Percentiles rank a stretch among this genome's conserved stretches.
Conservation (phyloP, 805 yeast genomes). For the Lipomyces spencermartinsiae region DNA sequence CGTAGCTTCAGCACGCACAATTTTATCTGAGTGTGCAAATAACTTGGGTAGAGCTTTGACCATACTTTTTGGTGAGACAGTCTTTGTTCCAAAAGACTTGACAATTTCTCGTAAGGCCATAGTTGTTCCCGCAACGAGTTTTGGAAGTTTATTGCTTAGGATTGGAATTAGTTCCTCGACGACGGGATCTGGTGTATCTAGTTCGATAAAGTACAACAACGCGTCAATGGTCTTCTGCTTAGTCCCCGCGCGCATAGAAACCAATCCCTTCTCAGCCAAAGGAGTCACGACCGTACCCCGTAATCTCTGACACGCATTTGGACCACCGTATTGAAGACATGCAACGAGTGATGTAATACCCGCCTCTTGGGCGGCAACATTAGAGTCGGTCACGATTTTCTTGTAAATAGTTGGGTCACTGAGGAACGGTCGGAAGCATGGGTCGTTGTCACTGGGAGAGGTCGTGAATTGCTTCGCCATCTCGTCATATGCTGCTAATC, state of each 20-base stretch:
- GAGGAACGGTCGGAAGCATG: slow-evolving; percentile 58
- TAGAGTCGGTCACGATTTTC: slow-evolving; percentile 71
- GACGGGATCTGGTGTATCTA: slow-evolving; percentile 67
- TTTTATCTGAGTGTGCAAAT: slow-evolving; percentile 84
- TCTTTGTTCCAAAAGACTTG: slow-evolving; percentile 65
- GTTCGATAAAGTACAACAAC: slow-evolving; percentile 66
- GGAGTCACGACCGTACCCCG: slow-evolving; percentile 50
- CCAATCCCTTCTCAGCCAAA: slow-evolving; percentile 81
- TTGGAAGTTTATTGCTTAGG: slow-evolving; percentile 71
- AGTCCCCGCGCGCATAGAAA: slow-evolving; percentile 77
- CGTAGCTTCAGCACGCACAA: slow-evolving; percentile 80
- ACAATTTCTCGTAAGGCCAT: slow-evolving; percentile 63
- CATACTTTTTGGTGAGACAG: slow-evolving; percentile 62
- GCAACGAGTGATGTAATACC: slow-evolving; percentile 66
- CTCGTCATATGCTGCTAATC: slow-evolving; percentile 80
- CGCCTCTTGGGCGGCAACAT: slow-evolving; percentile 90
- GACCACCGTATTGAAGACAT: slow-evolving; percentile 63
- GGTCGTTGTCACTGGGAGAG: slow-evolving; percentile 63
- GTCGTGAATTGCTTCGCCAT: slow-evolving; percentile 57
- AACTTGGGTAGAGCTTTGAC: slow-evolving; percentile 67
- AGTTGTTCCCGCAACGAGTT: slow-evolving; percentile 72
- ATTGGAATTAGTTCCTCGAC: slow-evolving; percentile 71
- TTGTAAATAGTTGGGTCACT: slow-evolving; percentile 62
- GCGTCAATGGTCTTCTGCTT: slow-evolving; percentile 69
- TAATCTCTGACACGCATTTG: slow-evolving; percentile 49